Evolutionary conservation across 2,329 filamentous ascomycete species (phyloP).

Genomic region (Rhinocladiella similis): DNA sequence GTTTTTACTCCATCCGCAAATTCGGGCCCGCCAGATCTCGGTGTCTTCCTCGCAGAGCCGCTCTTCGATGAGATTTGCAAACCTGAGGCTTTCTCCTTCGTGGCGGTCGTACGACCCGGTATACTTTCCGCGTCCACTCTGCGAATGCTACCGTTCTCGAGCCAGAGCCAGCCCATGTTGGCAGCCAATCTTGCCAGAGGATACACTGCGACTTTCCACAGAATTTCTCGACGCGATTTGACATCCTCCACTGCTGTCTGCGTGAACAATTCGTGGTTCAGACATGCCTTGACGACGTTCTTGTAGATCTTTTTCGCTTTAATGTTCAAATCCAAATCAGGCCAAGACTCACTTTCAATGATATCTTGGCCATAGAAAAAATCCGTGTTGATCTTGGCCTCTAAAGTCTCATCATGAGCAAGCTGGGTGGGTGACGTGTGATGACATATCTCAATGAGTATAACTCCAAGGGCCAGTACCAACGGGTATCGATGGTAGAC

Average conservation of each 20-base stretch:
- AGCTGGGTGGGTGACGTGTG: neutral
- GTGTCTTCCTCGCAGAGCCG: neutral
- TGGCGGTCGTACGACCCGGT: neutral
- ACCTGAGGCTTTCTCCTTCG: neutral
- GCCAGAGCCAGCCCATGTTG: neutral
- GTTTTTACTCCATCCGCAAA: neutral
- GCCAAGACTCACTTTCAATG: neutral
- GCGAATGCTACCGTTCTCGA: neutral
- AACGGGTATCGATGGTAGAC: neutral
- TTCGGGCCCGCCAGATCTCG: too few relatives aligned
- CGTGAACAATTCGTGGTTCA: neutral
- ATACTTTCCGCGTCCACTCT: neutral
- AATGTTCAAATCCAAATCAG: neutral
- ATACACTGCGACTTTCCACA: neutral
- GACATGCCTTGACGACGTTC: neutral
- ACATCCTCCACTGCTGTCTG: neutral
- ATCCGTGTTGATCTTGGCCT: neutral
- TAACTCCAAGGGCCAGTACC: neutral
- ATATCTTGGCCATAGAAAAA: neutral
- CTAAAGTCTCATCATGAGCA: neutral
- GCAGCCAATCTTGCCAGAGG: neutral
- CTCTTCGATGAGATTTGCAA: neutral
- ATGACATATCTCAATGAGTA: neutral
- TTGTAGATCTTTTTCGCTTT: neutral
- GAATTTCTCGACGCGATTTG: neutral